A percentile compares a stretch with the other conserved stretches of the same genome.
These are phyloP conservation scores for Ocimum tenuiflorum DNA, from an alignment of 257 asterid genomes.

Conservation along the genomic window DNA sequence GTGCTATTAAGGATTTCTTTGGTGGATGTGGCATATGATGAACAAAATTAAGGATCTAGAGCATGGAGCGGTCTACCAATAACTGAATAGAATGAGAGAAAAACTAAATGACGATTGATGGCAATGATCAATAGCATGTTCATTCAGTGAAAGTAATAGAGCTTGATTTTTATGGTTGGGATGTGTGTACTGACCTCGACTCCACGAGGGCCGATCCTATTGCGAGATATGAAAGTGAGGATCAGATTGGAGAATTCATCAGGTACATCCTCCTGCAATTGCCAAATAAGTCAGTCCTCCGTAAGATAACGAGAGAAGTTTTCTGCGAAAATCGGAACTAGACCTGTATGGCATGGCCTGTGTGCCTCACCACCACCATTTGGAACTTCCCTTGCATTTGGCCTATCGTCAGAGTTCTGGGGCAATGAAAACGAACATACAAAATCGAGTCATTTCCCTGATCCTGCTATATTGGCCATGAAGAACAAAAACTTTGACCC, in stretches of 20 bases:
- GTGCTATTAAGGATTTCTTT: neutral
- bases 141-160: no score
- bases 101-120: neutral
- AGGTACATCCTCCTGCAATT: conserved; percentile 82
- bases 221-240: conserved; percentile 67
- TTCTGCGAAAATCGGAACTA: neutral
- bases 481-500: no score
- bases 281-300: conserved; percentile 11
- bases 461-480: neutral
- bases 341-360: conserved; percentile 99
- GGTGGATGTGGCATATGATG: no score
- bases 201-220: conserved; percentile 73
- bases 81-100: neutral
- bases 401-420: conserved; percentile 91
- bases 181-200: conserved; percentile 85
- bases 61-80: neutral
- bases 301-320: neutral
- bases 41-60: no score
- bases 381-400: conserved; percentile 98
- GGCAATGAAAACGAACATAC: conserved; percentile 12
- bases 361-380: conserved; percentile 88
- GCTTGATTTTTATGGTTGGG: no score
- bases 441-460: neutral
- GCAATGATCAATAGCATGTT: no score
- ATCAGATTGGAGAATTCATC: conserved; percentile 68